Percentiles rank a stretch among this genome's conserved stretches.
Evolutionary conservation across 371 early-diverging fungal species (phyloP).

Genomic region (Mortierella sp.): DNA sequence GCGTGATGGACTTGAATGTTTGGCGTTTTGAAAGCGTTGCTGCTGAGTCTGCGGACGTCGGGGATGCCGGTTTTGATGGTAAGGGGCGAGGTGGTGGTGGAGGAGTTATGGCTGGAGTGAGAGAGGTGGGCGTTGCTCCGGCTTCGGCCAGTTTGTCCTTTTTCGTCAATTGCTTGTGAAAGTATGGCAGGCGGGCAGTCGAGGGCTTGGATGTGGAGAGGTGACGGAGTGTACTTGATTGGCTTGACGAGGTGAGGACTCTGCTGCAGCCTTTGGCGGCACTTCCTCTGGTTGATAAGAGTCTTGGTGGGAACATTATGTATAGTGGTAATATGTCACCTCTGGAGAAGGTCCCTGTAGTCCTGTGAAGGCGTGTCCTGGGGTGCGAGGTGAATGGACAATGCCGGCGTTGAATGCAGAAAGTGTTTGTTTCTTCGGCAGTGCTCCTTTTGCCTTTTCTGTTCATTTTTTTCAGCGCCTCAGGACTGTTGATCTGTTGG

Average conservation of each 20-base stretch:
- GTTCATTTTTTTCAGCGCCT: neutral
- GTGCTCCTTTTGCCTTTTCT: neutral
- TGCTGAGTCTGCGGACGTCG: neutral
- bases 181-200: constrained; percentile 35
- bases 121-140: neutral
- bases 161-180: constrained; percentile 42
- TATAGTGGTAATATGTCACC: neutral
- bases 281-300: neutral
- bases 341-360: neutral
- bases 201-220: constrained; percentile 21
- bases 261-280: neutral
- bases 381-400: neutral
- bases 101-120: constrained; percentile 11
- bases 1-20: constrained; percentile 37
- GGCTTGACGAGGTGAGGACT: neutral
- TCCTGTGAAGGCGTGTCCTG: neutral
- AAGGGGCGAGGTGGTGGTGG: constrained; percentile 13
- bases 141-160: neutral
- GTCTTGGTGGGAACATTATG: neutral
- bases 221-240: neutral
- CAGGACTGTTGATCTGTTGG: constrained; percentile 10
- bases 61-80: neutral
- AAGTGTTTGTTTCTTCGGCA: neutral
- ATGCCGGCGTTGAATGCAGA: neutral
- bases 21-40: constrained; percentile 40